Conservation (phyloP, 2,329 filamentous ascomycete species). For the Ceratocystis lukuohia region DNA sequence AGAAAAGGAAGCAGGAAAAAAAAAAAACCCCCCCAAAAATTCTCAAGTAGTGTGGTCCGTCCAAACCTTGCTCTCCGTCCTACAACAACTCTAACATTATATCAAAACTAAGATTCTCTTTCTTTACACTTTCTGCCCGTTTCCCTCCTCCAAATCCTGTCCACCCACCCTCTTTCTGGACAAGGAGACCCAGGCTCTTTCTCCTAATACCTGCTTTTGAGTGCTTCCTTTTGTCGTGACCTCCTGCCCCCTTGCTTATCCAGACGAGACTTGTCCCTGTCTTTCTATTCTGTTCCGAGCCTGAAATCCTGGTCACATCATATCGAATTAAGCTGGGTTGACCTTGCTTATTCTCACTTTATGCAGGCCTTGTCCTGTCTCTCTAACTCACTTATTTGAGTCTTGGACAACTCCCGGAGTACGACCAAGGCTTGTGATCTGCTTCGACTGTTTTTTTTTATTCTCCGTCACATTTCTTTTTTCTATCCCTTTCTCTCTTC, state of each 20-base stretch:
- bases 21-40: neutral
- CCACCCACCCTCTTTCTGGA: neutral
- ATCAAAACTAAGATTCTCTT: neutral
- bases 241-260: conserved; percentile 9
- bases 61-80: conserved; percentile 2
- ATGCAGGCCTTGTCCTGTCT: conserved; percentile 2
- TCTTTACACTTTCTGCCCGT: neutral
- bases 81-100: neutral
- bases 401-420: conserved; percentile 18
- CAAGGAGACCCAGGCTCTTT: conserved; percentile 7
- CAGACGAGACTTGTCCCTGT: neutral
- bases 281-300: conserved; percentile 14
- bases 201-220: conserved; percentile 7
- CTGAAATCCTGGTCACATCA: conserved; percentile 12
- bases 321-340: conserved; percentile 1
- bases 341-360: conserved; percentile 13
- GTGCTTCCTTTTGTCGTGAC: conserved; percentile 7
- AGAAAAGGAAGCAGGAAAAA: neutral
- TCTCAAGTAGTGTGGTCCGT: conserved; percentile 2
- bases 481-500: conserved; percentile 1
- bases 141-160: neutral
- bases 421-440: conserved; percentile 15
- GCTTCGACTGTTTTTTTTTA: conserved; percentile 10
- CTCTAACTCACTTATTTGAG: conserved; percentile 11
- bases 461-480: conserved; percentile 1